phyloP scores from a whole-genome alignment of 208 protist species.

The Acanthamoeba healyi region DNA sequence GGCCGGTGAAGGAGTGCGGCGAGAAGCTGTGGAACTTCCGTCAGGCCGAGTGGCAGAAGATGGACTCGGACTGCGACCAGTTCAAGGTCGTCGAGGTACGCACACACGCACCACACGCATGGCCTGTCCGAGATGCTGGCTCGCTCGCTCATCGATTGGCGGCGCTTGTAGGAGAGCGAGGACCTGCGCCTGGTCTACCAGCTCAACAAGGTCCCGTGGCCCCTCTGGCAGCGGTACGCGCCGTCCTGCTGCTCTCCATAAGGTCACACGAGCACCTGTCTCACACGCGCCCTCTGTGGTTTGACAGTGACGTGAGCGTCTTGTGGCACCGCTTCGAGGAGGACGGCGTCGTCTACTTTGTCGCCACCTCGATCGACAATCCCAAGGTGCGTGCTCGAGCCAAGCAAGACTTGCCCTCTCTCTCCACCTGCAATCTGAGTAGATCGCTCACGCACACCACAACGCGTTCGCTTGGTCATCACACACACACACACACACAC shows the following conservation, averaged over 20 bases:
- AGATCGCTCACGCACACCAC: no score
- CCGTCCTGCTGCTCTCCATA: neutral
- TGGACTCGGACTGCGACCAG: neutral
- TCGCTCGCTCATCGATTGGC: neutral
- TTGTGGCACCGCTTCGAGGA: neutral
- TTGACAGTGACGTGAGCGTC: neutral
- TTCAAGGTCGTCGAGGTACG: neutral
- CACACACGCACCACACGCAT: neutral
- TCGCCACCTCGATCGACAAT: neutral
- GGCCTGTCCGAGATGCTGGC: no score
- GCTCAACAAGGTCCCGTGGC: constrained; percentile 18
- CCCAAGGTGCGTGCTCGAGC: neutral
- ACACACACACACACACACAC: no score
- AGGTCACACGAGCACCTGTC: no score
- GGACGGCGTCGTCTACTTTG: neutral
- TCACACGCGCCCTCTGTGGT: no score
- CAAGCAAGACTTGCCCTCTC: neutral
- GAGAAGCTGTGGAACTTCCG: constrained; percentile 19
- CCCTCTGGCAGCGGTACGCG: neutral
- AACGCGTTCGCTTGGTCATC: no score
- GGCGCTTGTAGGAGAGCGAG: neutral
- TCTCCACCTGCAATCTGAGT: no score
- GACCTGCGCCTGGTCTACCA: neutral
- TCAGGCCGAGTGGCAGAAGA: constrained; percentile 6
- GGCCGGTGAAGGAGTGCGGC: neutral